Evolutionary conservation across 1,139 yeast species (phyloP), one percentile per base, ranked within the genome.

Genomic region (Geotrichum candidum): DNA sequence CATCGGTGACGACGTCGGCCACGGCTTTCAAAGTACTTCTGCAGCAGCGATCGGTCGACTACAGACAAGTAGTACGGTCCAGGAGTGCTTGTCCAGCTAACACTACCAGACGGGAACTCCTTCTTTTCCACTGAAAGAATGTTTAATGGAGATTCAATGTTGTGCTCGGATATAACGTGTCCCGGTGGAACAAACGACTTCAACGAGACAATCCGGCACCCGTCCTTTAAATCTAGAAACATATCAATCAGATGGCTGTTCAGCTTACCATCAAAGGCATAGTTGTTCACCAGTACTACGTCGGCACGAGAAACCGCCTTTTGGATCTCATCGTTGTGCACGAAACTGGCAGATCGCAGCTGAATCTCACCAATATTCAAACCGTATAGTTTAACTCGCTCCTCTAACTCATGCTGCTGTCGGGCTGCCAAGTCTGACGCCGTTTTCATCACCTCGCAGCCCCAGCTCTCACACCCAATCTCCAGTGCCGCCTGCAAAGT

Each of bases 21-120:
- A 9, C 45, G 54, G 9, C 52, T 50, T 45, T 63, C 61, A 31
- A 60, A 45, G 51, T 63, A 67, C 60, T 64, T 61, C 61, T 63
- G 60, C 46, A 70, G 61, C 48, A 69, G 63, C 9, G 70, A 65
- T 25, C 78, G 65, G 61, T 84, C 81, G 2, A 89, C 90, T 2
- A 92, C 88, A 9, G 95, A 84, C 11, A 90, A 83, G 72, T 82
- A 90, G 73, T 88, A 90, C 10, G 85, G 86, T 1, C 94, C 95
- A 56, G 91, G 90, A 61, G 85, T 86, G 46, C 88, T 88, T 0
- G 97, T 90, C 97, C 97, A 91, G 63, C 96, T 88, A 18, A 91
- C 97, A 38, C 91, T 81, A 66, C 84, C 84, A 59, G 84, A 84
- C 54, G 85, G 84, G 76, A 90, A 86, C 62, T 83, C 85, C 66